Conservation (phyloP, 2,329 filamentous ascomycete genomes). For the Malbranchea cinnamomea region DNA sequence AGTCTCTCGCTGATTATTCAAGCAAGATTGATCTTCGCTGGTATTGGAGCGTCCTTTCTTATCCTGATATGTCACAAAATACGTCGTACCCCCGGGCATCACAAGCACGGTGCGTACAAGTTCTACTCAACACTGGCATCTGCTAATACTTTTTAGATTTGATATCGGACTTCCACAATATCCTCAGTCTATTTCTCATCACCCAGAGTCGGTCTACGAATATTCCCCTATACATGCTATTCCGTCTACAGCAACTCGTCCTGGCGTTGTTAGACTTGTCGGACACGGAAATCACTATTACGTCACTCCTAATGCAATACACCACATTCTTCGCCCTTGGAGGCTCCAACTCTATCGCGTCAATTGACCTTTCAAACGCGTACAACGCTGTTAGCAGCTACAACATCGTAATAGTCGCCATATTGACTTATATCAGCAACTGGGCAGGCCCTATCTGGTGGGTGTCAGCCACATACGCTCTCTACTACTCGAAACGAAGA, state of each 20-base stretch:
- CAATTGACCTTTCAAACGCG: conserved; percentile 83
- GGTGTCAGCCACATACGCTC: conserved; percentile 43
- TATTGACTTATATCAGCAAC: conserved; percentile 75
- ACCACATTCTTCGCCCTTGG: conserved; percentile 79
- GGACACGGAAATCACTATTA: conserved; percentile 48
- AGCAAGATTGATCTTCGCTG: conserved; percentile 36
- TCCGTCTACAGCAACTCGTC: conserved; percentile 46
- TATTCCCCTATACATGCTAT: conserved; percentile 68
- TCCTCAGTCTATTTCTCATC: conserved; percentile 63
- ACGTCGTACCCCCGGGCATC: no score
- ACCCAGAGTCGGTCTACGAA: conserved; percentile 80
- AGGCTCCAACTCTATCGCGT: conserved; percentile 86
- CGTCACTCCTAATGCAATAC: conserved; percentile 63
- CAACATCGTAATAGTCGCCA: conserved; percentile 63
- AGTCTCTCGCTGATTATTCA: conserved; percentile 34
- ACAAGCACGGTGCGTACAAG: no score
- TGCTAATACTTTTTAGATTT: no score
- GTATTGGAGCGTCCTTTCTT: no score
- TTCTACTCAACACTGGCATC: no score
- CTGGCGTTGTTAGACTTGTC: conserved; percentile 28
- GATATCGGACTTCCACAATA: conserved; percentile 41
- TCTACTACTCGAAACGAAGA: conserved; percentile 12
- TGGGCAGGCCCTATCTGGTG: conserved; percentile 90
- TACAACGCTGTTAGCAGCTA: conserved; percentile 85
- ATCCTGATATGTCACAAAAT: no score